Conservation (phyloP, 805 yeast species). For the Clavispora asparagi region DNA sequence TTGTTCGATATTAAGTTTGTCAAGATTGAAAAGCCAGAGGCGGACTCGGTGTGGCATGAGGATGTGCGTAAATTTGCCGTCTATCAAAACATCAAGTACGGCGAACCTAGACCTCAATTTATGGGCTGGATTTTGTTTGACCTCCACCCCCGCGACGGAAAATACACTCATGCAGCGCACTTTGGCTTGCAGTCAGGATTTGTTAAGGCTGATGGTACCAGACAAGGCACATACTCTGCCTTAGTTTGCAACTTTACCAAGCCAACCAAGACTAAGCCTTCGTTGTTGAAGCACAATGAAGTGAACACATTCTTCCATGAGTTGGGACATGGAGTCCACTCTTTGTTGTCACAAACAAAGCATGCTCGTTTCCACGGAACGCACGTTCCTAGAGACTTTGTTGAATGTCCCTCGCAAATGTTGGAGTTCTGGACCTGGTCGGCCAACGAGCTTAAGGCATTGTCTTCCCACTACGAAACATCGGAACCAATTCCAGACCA, state of each 20-base stretch:
- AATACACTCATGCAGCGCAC: slow-evolving; percentile 86
- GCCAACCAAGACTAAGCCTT: slow-evolving; percentile 64
- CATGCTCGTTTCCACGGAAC: slow-evolving; percentile 73
- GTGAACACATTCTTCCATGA: slow-evolving; percentile 86
- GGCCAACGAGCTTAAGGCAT: slow-evolving; percentile 46
- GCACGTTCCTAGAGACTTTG: slow-evolving; percentile 77
- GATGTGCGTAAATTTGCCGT: slow-evolving; percentile 74
- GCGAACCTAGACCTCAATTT: slow-evolving; percentile 43
- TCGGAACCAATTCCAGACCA: slow-evolving; percentile 51
- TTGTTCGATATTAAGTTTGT: slow-evolving; percentile 66
- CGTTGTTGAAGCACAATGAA: slow-evolving; percentile 71
- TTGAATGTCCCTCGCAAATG: slow-evolving; percentile 89
- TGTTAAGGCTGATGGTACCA: slow-evolving; percentile 41
- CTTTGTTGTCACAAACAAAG: slow-evolving; percentile 59
- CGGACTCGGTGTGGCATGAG: slow-evolving; percentile 62
- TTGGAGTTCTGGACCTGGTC: slow-evolving; percentile 88
- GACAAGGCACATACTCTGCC: slow-evolving; percentile 64
- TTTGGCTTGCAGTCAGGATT: slow-evolving; percentile 64
- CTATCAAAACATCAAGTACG: slow-evolving; percentile 51
- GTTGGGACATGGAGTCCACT: slow-evolving; percentile 86
- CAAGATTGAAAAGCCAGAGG: slow-evolving; percentile 37
- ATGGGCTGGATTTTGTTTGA: slow-evolving; percentile 79
- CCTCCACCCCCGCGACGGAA: slow-evolving; percentile 80
- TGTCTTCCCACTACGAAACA: slow-evolving; percentile 65
- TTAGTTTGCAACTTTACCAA: slow-evolving; percentile 82